phyloP scores from a whole-genome alignment of 192 early-diverging fungal genomes.

The Entomortierella chlamydospora region DNA sequence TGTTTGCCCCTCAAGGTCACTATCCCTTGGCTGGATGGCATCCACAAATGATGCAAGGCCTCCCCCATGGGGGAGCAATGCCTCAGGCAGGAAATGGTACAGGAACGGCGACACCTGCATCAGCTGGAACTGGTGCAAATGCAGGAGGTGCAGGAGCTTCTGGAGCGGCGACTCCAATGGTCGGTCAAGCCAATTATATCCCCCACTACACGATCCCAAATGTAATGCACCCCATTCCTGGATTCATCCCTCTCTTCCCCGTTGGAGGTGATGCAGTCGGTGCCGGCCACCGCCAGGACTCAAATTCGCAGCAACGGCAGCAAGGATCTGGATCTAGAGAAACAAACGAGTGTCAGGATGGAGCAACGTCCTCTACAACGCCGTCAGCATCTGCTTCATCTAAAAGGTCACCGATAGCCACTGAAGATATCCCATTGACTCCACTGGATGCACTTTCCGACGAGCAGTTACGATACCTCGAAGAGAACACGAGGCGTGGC shows the following conservation, averaged over 20 bases:
- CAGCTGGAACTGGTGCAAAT: slow-evolving; percentile 25
- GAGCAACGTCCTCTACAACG: slow-evolving; percentile 18
- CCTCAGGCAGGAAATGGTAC: slow-evolving; percentile 9
- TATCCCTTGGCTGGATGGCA: slow-evolving; percentile 38
- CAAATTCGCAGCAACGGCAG: slow-evolving; percentile 12
- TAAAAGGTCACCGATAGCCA: slow-evolving; percentile 24
- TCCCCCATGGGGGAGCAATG: slow-evolving; percentile 21
- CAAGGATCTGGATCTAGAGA: too few relatives aligned
- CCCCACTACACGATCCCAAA: slow-evolving; percentile 38
- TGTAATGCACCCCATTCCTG: slow-evolving; percentile 48
- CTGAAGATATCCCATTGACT: slow-evolving; percentile 35
- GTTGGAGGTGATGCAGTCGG: slow-evolving; percentile 16
- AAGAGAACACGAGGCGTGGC: slow-evolving; percentile 67
- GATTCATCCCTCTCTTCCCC: slow-evolving; percentile 55
- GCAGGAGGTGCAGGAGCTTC: slow-evolving; percentile 1
- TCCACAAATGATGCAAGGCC: slow-evolving; percentile 24
- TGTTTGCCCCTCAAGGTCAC: slow-evolving; percentile 39
- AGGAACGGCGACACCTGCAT: slow-evolving; percentile 5
- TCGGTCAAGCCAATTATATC: slow-evolving; percentile 17
- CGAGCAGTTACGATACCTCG: slow-evolving; percentile 67
- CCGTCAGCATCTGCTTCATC: slow-evolving; percentile 12
- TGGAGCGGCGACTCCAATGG: not conserved
- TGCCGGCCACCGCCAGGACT: slow-evolving; percentile 5
- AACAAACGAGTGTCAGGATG: too few relatives aligned
- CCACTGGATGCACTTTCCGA: slow-evolving; percentile 63